Evolutionary conservation across 305 asterid species (phyloP).

Genomic region (Fraxinus nigra): DNA sequence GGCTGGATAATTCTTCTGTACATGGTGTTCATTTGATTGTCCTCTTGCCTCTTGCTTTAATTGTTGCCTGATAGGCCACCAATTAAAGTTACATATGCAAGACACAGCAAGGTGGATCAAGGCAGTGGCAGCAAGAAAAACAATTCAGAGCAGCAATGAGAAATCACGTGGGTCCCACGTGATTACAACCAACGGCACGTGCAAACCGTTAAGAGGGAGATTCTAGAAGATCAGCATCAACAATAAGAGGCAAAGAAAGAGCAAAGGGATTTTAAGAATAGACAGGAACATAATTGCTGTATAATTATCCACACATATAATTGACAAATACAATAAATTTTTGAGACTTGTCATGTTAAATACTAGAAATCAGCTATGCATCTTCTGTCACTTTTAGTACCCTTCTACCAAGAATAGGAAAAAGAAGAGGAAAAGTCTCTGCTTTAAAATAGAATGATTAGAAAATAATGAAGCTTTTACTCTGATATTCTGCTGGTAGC

Average conservation of each 20-base stretch:
- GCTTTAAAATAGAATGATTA: background rate
- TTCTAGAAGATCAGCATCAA: background rate
- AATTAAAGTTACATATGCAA: background rate
- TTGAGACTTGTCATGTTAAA: background rate
- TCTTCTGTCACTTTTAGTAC: background rate
- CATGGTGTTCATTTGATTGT: slow-evolving; percentile 6
- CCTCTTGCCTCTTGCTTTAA: slow-evolving; percentile 11
- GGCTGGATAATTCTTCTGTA: slow-evolving; percentile 30
- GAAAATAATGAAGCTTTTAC: background rate
- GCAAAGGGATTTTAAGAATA: background rate
- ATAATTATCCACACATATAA: background rate
- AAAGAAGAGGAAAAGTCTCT: background rate
- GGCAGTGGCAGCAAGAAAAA: background rate
- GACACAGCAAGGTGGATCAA: background rate
- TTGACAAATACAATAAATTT: background rate
- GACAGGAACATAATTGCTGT: background rate
- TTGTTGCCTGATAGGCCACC: background rate
- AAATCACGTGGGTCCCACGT: background rate
- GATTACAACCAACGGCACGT: background rate
- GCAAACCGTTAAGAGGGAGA: background rate
- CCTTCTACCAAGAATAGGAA: background rate
- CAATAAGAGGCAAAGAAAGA: background rate
- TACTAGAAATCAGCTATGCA: background rate
- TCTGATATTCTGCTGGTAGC: background rate
- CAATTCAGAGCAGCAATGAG: background rate